phyloP scores from a whole-genome alignment of 2,329 filamentous ascomycete species.

The Fusarium austroafricanum region DNA sequence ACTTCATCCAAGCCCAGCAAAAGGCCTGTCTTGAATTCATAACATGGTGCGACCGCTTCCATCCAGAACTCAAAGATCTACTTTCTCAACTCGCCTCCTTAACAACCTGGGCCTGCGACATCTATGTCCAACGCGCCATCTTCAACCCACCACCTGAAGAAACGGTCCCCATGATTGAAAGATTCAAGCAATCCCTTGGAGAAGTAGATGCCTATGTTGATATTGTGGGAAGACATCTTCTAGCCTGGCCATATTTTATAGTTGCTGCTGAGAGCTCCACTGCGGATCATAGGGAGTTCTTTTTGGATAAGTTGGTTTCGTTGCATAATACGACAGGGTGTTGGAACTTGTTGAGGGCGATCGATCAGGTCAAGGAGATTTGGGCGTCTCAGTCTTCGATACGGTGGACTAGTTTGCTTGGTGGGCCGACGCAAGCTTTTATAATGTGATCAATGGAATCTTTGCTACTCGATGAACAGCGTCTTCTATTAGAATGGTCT shows the following conservation, averaged over 20 bases:
- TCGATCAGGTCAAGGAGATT: slow-evolving; percentile 41
- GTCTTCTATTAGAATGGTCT: background rate
- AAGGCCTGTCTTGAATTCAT: slow-evolving; percentile 40
- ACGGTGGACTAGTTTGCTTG: slow-evolving; percentile 38
- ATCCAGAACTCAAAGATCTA: slow-evolving; percentile 34
- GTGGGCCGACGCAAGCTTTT: slow-evolving; percentile 38
- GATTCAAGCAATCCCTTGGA: slow-evolving; percentile 28
- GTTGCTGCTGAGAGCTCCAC: slow-evolving; percentile 40
- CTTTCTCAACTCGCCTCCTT: slow-evolving; percentile 31
- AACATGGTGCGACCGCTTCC: slow-evolving; percentile 37
- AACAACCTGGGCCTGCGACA: slow-evolving; percentile 36
- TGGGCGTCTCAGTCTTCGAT: slow-evolving; percentile 42
- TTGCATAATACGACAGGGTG: slow-evolving; percentile 33
- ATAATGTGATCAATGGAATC: slow-evolving; percentile 33
- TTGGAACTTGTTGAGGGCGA: slow-evolving; percentile 38
- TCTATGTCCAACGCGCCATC: slow-evolving; percentile 39
- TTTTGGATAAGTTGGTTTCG: slow-evolving; percentile 33
- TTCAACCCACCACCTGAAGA: slow-evolving; percentile 28
- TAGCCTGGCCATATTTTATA: slow-evolving; percentile 42
- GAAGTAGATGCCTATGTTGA: slow-evolving; percentile 37
- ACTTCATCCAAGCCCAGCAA: slow-evolving; percentile 38
- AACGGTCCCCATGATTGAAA: slow-evolving; percentile 29
- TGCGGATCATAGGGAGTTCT: slow-evolving; percentile 33
- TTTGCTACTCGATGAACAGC: background rate
- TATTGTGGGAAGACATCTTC: slow-evolving; percentile 33